Percentiles rank a stretch among this genome's conserved stretches.
Evolutionary conservation across 2,329 filamentous ascomycete species (phyloP).

Genomic region (Fusarium burgessii): DNA sequence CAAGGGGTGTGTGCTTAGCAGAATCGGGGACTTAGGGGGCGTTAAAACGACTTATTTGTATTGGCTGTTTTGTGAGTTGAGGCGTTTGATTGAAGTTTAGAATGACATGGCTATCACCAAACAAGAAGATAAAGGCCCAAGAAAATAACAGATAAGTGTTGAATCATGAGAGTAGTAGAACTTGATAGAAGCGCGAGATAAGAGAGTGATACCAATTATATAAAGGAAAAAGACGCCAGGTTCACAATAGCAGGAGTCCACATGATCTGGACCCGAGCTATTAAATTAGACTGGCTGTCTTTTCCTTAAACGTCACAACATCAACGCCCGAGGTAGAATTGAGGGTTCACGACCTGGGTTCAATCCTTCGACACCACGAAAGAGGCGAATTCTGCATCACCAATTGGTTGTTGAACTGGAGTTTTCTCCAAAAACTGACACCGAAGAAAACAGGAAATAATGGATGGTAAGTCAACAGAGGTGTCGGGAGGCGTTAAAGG

Average conservation of each 20-base stretch:
- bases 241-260: conserved; percentile 22
- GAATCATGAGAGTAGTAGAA: not conserved
- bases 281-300: not conserved
- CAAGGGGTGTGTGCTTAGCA: conserved; percentile 42
- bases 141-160: not conserved
- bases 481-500: conserved; percentile 7
- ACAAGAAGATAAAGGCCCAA: conserved; percentile 3
- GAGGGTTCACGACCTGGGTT: conserved; percentile 1
- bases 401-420: conserved; percentile 5
- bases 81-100: conserved; percentile 23
- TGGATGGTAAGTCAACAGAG: not conserved
- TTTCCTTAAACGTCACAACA: conserved; percentile 29
- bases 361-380: conserved; percentile 13
- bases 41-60: conserved; percentile 33
- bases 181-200: conserved; percentile 6
- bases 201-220: conserved; percentile 6
- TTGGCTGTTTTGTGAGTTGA: conserved; percentile 27
- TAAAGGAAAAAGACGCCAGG: conserved; percentile 12
- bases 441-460: conserved; percentile 30
- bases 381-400: not conserved
- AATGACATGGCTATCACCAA: conserved; percentile 25
- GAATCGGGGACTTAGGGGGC: conserved; percentile 33
- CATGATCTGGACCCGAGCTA: conserved; percentile 28
- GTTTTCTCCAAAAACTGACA: conserved; percentile 19
- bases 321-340: not conserved